phyloP scores from a whole-genome alignment of 1,284 basidiomycete species.

The Blastosporella zonata region DNA sequence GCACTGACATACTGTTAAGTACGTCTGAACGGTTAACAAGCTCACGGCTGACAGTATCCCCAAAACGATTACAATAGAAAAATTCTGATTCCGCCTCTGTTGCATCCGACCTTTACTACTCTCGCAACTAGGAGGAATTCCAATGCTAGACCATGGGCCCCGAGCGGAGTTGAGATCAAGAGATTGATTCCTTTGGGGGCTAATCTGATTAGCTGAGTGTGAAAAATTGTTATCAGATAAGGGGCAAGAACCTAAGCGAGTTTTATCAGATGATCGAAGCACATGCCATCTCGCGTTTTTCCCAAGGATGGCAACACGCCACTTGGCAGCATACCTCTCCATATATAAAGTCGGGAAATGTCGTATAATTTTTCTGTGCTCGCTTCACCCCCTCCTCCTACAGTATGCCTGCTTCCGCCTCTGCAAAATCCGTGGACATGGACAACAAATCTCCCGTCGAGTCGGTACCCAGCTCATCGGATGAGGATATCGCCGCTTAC shows the following conservation, averaged over 20 bases:
- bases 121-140: neutral
- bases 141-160: neutral
- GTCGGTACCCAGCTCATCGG: neutral
- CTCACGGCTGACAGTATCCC: too few relatives aligned
- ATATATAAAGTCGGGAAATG: conserved; percentile 11
- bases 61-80: too few relatives aligned
- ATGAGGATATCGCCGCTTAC: conserved; percentile 34
- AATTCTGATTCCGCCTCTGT: too few relatives aligned
- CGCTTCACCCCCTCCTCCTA: conserved; percentile 1
- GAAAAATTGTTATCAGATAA: conserved; percentile 22
- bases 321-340: neutral
- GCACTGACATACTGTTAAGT: too few relatives aligned
- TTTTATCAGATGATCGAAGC: conserved; percentile 21
- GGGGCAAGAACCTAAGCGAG: conserved; percentile 1
- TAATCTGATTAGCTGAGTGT: conserved; percentile 17
- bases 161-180: neutral
- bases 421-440: conserved; percentile 6
- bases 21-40: too few relatives aligned
- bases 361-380: neutral
- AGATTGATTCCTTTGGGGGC: conserved; percentile 5
- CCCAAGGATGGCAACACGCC: conserved; percentile 8
- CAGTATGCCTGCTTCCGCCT: conserved; percentile 18
- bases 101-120: too few relatives aligned
- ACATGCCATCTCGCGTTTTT: conserved; percentile 15
- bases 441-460: conserved; percentile 6